Evolutionary conservation across 1,139 yeast species (phyloP).

Genomic region (Chernovozyma aurita): DNA sequence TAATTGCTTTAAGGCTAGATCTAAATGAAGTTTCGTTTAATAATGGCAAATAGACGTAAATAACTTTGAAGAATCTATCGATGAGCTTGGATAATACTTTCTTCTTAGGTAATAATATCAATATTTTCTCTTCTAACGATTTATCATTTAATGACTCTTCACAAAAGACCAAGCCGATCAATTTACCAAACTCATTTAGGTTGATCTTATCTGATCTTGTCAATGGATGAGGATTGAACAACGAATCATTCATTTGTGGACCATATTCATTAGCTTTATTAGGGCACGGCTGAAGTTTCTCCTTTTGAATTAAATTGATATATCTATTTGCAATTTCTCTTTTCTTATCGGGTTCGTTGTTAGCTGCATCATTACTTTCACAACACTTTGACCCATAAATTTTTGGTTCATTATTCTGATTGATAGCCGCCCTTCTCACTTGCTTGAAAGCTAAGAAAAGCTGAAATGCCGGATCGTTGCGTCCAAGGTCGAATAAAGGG

Average conservation of each 20-base stretch:
- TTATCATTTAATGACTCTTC: background rate
- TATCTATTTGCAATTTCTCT: no score
- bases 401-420: no score
- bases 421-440: no score
- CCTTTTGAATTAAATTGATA: no score
- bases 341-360: no score
- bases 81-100: slow-evolving; percentile 34
- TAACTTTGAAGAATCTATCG: slow-evolving; percentile 30
- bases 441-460: slow-evolving; percentile 1
- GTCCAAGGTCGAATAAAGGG: slow-evolving; percentile 1
- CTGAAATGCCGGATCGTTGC: background rate
- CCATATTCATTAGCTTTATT: no score
- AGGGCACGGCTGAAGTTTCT: no score
- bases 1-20: slow-evolving; percentile 5
- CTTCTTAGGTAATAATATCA: slow-evolving; percentile 26
- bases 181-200: slow-evolving; percentile 3
- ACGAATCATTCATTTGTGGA: no score
- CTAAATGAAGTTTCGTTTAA: slow-evolving; percentile 27
- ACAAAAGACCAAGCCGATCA: slow-evolving; percentile 1
- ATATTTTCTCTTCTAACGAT: slow-evolving; percentile 2
- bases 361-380: no score
- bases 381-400: no score
- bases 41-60: slow-evolving; percentile 38
- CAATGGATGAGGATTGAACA: background rate
- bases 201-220: background rate